A percentile compares a stretch with the other conserved stretches of the same genome.
phyloP scores from a whole-genome alignment of 2,329 filamentous ascomycete genomes.

The Fusarium clavum region DNA sequence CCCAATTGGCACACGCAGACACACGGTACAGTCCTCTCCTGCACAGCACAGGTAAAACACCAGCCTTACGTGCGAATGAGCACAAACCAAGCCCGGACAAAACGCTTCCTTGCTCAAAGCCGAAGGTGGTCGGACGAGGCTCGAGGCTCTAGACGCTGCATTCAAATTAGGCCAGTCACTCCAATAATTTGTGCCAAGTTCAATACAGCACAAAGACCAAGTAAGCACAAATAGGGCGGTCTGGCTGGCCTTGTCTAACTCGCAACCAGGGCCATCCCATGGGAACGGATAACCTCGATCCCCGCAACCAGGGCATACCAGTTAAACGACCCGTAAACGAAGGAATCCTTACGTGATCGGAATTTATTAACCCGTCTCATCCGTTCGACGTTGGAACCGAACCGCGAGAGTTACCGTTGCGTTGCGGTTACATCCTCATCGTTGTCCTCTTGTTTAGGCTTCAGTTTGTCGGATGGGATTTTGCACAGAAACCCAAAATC shows the following conservation, averaged over 20 bases:
- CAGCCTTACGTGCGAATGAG: constrained; percentile 23
- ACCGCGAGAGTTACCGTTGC: constrained; percentile 1
- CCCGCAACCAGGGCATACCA: constrained; percentile 21
- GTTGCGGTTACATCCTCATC: not conserved
- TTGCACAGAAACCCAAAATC: constrained; percentile 8
- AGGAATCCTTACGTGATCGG: not conserved
- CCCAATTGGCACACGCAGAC: not conserved
- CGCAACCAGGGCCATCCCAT: constrained; percentile 27
- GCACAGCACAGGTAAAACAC: constrained; percentile 7
- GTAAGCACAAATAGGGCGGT: constrained; percentile 33
- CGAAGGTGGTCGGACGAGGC: constrained; percentile 10
- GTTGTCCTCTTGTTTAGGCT: not conserved
- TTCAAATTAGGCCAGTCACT: not conserved
- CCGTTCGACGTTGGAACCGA: constrained; percentile 6
- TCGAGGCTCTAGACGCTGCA: not conserved
- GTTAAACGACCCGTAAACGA: not conserved
- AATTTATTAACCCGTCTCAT: constrained; percentile 19
- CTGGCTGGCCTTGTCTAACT: constrained; percentile 11
- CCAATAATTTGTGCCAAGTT: not conserved
- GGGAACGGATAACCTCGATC: constrained; percentile 35
- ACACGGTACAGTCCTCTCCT: not conserved
- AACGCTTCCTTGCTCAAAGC: constrained; percentile 22
- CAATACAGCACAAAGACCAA: not conserved
- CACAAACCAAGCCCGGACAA: constrained; percentile 13
- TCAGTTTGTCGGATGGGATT: not conserved